Evolutionary conservation across 306 rosid species (phyloP).

Genomic region (Herpetospermum pedunculosum): DNA sequence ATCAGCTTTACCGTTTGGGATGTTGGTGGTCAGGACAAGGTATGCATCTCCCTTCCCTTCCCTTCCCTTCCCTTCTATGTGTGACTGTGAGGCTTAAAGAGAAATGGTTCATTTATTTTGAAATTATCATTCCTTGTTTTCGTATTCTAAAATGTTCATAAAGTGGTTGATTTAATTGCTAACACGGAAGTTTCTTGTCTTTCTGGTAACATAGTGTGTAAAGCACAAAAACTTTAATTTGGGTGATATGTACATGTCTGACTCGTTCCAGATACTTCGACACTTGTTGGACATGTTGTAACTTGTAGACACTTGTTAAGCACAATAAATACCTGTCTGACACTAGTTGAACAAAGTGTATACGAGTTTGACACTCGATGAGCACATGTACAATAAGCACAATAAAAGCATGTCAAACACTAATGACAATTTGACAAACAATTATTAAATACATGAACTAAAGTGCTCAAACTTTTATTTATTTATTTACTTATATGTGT

Average conservation of each 20-base stretch:
- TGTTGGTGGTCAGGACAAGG: background rate
- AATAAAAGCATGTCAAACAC: background rate
- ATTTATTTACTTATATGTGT: background rate
- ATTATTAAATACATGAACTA: background rate
- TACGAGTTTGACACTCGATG: background rate
- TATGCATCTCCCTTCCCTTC: background rate
- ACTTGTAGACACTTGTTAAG: background rate
- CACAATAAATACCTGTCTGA: background rate
- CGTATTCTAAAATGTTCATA: background rate
- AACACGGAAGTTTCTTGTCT: background rate
- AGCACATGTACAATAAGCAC: background rate
- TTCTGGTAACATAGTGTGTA: background rate
- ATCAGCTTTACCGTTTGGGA: background rate
- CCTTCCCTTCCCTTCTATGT: background rate
- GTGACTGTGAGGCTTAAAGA: background rate
- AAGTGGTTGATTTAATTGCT: background rate
- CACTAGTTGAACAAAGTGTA: background rate
- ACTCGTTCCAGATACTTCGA: background rate
- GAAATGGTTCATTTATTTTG: background rate
- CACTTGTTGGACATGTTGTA: background rate
- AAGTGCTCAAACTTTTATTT: background rate
- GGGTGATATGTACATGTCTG: background rate
- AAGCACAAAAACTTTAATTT: background rate
- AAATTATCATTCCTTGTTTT: background rate
- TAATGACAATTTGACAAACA: background rate